Evolutionary conservation across 148 eudicot species (phyloP).

Genomic region (Cornus suecica): DNA sequence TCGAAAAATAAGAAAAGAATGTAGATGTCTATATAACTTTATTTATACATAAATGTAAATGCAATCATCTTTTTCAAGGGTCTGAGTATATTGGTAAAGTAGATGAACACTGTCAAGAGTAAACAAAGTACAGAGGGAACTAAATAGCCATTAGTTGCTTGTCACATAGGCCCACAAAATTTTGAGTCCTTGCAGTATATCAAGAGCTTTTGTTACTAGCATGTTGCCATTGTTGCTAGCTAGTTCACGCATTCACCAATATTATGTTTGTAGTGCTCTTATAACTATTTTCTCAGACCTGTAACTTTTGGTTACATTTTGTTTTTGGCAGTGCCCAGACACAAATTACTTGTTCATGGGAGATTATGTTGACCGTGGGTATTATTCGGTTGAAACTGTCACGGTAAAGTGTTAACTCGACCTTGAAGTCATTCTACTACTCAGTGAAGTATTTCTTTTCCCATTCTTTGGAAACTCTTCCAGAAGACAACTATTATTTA

Average conservation of each 20-base stretch:
- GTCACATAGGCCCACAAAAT: no score
- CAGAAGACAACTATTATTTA: not conserved
- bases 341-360: constrained; percentile 87
- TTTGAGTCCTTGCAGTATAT: no score
- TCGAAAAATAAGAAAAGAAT: no score
- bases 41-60: no score
- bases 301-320: not conserved
- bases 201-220: no score
- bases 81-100: no score
- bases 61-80: no score
- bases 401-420: constrained; percentile 42
- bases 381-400: constrained; percentile 86
- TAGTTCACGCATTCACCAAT: not conserved
- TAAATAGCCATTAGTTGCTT: no score
- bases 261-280: not conserved
- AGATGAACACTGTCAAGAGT: no score
- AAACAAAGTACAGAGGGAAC: no score
- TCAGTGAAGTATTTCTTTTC: not conserved
- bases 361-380: constrained; percentile 87
- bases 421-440: not conserved
- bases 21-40: no score
- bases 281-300: not conserved
- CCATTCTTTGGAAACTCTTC: not conserved
- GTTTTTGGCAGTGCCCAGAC: constrained; percentile 68
- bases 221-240: not conserved